phyloP scores from a whole-genome alignment of 2,329 filamentous ascomycete species.

The Nemania sp. region DNA sequence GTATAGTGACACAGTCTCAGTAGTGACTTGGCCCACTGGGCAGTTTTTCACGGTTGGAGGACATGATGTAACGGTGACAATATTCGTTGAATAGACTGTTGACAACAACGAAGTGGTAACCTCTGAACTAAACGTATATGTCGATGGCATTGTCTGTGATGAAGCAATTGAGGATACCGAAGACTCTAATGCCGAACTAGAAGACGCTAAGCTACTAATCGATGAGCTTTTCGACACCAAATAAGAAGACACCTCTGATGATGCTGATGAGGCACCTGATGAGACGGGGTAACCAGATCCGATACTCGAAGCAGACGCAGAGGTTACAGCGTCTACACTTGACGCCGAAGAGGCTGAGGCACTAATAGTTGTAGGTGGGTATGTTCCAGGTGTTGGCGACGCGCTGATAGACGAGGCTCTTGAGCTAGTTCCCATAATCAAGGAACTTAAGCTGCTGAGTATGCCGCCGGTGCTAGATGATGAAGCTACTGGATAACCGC shows the following conservation, averaged over 20 bases:
- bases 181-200: slow-evolving; percentile 29
- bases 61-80: slow-evolving; percentile 48
- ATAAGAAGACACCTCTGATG: slow-evolving; percentile 30
- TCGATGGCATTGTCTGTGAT: slow-evolving; percentile 44
- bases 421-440: slow-evolving; percentile 44
- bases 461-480: slow-evolving; percentile 42
- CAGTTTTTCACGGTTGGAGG: slow-evolving; percentile 47
- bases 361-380: slow-evolving; percentile 14
- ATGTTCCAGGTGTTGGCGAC: slow-evolving; percentile 14
- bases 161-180: slow-evolving; percentile 17
- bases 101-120: slow-evolving; percentile 47
- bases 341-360: slow-evolving; percentile 9
- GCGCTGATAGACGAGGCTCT: slow-evolving; percentile 10
- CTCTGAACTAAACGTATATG: slow-evolving; percentile 49
- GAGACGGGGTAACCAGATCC: slow-evolving; percentile 11
- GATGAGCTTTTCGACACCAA: slow-evolving; percentile 31
- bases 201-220: slow-evolving; percentile 33
- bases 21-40: slow-evolving; percentile 48
- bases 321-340: not conserved
- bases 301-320: slow-evolving; percentile 19
- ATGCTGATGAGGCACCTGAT: slow-evolving; percentile 30
- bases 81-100: slow-evolving; percentile 50
- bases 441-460: slow-evolving; percentile 49
- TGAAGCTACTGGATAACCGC: slow-evolving; percentile 39
- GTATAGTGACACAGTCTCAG: slow-evolving; percentile 48